These are phyloP conservation scores for Fusarium sp. DNA, from an alignment of 2,329 filamentous ascomycete genomes.

Conservation along the genomic window DNA sequence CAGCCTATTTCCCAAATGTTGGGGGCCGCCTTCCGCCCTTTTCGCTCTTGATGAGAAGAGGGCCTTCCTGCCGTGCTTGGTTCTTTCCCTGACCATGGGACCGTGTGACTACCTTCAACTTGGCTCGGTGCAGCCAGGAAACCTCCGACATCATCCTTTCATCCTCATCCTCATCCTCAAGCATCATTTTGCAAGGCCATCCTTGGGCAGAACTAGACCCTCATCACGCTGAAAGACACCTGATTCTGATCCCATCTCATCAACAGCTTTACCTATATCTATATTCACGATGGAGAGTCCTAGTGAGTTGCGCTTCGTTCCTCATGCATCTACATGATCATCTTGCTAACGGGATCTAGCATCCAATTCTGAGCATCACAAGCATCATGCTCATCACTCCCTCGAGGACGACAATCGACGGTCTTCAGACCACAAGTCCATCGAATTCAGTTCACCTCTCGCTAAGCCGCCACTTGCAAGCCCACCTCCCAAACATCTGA, in stretches of 20 bases:
- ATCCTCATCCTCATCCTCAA: background rate
- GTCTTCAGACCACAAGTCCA: slow-evolving; percentile 17
- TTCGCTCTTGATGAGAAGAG: background rate
- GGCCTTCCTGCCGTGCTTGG: background rate
- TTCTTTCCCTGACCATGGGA: background rate
- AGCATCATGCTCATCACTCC: background rate
- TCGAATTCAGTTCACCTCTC: slow-evolving; percentile 15
- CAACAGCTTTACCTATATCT: background rate
- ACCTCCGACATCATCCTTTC: background rate
- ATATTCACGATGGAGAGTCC: slow-evolving; percentile 32
- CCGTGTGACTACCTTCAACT: background rate
- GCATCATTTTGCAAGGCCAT: background rate
- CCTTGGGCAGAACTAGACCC: background rate
- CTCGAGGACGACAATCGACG: background rate
- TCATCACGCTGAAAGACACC: background rate
- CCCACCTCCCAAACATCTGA: background rate
- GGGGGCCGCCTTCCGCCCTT: background rate
- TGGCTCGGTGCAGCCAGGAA: background rate
- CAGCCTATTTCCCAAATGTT: background rate
- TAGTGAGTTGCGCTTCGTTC: slow-evolving; percentile 10
- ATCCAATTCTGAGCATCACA: slow-evolving; percentile 9
- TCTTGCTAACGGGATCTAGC: background rate
- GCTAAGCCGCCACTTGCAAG: slow-evolving; percentile 16
- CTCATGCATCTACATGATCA: background rate
- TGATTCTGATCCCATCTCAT: background rate